Evolutionary conservation across 768 basidiomycete species (phyloP), one percentile per base, ranked within the genome.

Genomic region (Pulveroboletus ravenelii): DNA sequence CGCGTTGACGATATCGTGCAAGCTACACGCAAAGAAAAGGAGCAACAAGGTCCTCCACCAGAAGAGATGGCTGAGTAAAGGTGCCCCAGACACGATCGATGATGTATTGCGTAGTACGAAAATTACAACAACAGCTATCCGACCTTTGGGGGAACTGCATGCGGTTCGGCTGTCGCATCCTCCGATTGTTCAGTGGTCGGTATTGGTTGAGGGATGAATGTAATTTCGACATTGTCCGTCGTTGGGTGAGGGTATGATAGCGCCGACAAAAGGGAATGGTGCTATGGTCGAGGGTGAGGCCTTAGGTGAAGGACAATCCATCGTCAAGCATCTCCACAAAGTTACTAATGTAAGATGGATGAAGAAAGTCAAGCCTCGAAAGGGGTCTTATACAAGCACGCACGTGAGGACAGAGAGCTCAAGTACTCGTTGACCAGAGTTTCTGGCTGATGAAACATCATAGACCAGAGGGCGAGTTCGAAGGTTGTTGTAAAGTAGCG

Each of bases 1-100:
- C 85, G 93, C 25, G 93, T 96, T 1, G 94, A 96, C 64, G 93
- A 96, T 59, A 89, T 97, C 48, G 91, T 96, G 9, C 88, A 90
- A 67, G 89, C 89, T n/a, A 78, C 83, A 9, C 77, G 89, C 50
- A 86, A 88, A 64, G 88, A 65, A 52, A 65, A 61, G 41, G 82
- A 84, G 46, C 78, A 79, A 57, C 65, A 68, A 47, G 72, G 67
- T 12, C 74, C 78, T 5, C 72, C 74, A 13, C 81, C 78, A 8
- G 81, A 84, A 59, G 84, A 86, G 61, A 80, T 82, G 76, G 66
- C 27, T 40, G 60, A 62, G 42, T 58, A 29, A 23, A 32, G 12
- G 3, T 8, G 6, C 34, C 31, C 18, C 30, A 41, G 15, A 46
- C 15, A 34, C 6, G 2, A 20, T 25, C 6, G 17, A 43, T 6